Evolutionary conservation across 2,329 filamentous ascomycete genomes (phyloP).

Genomic region (Cordyceps javanica): DNA sequence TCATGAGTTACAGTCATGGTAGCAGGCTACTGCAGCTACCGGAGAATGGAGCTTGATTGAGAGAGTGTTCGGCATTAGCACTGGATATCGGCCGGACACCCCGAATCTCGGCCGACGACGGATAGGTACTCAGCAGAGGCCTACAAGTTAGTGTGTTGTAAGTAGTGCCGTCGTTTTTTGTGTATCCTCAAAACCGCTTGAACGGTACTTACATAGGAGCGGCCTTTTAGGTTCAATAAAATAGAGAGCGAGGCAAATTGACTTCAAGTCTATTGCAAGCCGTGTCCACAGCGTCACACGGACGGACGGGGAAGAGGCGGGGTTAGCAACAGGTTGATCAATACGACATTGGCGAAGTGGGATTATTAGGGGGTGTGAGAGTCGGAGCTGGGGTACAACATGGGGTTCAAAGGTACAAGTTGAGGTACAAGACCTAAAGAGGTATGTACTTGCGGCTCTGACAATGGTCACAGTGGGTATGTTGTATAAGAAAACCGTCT

Average conservation of each 20-base stretch:
- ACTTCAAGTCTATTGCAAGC: neutral
- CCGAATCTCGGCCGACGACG: neutral
- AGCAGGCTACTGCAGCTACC: neutral
- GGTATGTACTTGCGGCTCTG: constrained; percentile 8
- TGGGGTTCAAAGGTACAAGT: neutral
- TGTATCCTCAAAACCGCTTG: neutral
- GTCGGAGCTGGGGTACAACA: neutral
- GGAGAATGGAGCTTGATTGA: neutral
- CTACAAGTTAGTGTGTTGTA: neutral
- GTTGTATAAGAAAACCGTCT: too few species aligned
- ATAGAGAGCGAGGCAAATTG: neutral
- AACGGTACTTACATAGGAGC: neutral
- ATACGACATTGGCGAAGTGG: too few species aligned
- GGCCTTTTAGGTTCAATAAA: neutral
- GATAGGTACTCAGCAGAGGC: neutral
- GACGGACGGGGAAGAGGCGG: neutral
- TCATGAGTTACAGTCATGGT: neutral
- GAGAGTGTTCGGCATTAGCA: constrained; percentile 4
- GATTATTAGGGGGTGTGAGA: neutral
- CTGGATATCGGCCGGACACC: constrained; percentile 3
- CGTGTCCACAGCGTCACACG: neutral
- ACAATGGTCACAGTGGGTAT: constrained; percentile 2
- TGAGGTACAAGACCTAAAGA: constrained; percentile 5
- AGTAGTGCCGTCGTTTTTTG: neutral
- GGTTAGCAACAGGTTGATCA: neutral